phyloP scores from a whole-genome alignment of 1,284 basidiomycete genomes.

The Sanghuangporus weigelae region DNA sequence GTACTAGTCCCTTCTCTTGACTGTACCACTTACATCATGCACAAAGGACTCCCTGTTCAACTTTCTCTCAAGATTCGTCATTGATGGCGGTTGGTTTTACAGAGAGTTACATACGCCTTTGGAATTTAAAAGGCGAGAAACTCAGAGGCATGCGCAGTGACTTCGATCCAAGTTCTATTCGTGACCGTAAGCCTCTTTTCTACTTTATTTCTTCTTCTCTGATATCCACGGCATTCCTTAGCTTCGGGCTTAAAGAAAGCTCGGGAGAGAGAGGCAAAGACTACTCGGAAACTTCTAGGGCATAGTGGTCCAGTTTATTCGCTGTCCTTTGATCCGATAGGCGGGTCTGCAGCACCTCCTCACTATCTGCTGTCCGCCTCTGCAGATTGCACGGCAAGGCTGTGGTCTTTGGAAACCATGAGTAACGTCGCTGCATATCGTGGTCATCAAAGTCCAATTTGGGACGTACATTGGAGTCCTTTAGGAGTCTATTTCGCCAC shows the following conservation, averaged over 20 bases:
- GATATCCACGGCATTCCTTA: constrained; percentile 25
- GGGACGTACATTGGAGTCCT: constrained; percentile 99
- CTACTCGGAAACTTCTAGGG: constrained; percentile 90
- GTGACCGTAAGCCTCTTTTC: constrained; percentile 51
- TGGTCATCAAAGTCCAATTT: constrained; percentile 96
- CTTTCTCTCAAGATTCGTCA: constrained; percentile 89
- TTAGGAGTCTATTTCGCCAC: constrained; percentile 98
- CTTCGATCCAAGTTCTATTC: constrained; percentile 60
- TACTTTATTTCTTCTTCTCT: neutral
- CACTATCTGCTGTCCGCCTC: constrained; percentile 88
- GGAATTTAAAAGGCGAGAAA: constrained; percentile 93
- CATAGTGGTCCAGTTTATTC: constrained; percentile 97
- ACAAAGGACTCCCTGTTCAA: constrained; percentile 75
- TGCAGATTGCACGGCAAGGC: constrained; percentile 86
- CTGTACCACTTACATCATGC: constrained; percentile 14
- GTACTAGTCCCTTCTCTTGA: neutral
- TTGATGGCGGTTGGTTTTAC: constrained; percentile 96
- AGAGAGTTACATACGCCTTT: constrained; percentile 93
- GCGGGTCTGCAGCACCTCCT: constrained; percentile 82
- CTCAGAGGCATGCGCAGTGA: constrained; percentile 75
- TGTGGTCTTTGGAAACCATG: constrained; percentile 97
- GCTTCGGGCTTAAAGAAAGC: constrained; percentile 59
- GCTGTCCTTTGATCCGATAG: constrained; percentile 87
- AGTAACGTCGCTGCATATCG: constrained; percentile 91
- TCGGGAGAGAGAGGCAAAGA: constrained; percentile 72